Base-by-base conservation (phyloP, 352 stramenopile genomes). In the Globisporangium orthogonon region DNA sequence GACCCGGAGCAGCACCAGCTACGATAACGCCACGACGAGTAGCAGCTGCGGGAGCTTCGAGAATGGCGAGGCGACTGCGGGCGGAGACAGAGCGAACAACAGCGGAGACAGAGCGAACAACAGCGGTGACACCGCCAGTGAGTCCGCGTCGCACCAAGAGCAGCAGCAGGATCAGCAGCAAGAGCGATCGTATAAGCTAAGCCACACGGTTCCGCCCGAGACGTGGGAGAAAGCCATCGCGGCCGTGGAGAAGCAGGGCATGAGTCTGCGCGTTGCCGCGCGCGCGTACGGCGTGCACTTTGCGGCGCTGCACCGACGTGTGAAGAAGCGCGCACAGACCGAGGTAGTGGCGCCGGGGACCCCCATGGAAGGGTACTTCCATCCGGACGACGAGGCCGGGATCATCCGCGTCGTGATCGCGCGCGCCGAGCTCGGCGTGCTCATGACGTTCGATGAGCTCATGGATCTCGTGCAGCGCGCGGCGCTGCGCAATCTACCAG, bases 401-500 rank as follows among this genome's bases (percentile, higher is more conserved):
- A 78, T 88, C 49, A 68, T 85, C 57, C 72, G 73, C 17, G 74
- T 88, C 7, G 67, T 88, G 0, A 62, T 79, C 13, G 75, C 75
- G 50, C 74, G 69, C 30, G 75, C 75, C 3, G 74, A 88, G 48
- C 35, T 88, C 40, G 78, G 78, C 23, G 75, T 88, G 30, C 50
- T 83, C 31, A 86, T 88, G 78, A 80, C 69, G n/a, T 86, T 83
- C 51, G 74, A 78, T 4, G 78, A 88, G 56, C 53, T 88, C 33
- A 78, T 83, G 61, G 63, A 74, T 29, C 65, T 88, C 13, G 65
- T 88, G 28, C 71, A 84, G 48, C 71, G 75, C 7, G 54, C 70
- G 1, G 75, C 75, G 23, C 54, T 86, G 28, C 72, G 72, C 10
- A 89, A 89, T 37, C 48, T 89, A 15, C 78, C 78, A 0, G 72